Conservation (phyloP, 2,329 filamentous ascomycete genomes). For the Daldinia eschscholtzii region DNA sequence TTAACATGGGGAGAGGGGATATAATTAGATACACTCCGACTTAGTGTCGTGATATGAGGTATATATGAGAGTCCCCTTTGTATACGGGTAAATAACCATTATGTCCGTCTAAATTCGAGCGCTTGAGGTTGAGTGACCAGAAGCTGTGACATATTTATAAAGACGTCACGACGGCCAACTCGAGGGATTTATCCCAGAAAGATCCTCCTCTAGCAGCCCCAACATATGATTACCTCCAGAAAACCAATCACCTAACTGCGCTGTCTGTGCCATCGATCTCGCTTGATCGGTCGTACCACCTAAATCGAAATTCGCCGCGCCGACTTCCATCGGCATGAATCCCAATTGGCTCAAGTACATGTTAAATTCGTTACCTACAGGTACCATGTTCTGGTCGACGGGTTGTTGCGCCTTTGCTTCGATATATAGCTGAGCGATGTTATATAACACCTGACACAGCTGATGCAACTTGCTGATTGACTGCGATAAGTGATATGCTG, state of each 20-base stretch:
- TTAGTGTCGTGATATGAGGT: neutral
- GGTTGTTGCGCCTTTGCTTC: conserved; percentile 62
- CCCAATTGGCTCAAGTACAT: conserved; percentile 53
- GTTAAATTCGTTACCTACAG: conserved; percentile 52
- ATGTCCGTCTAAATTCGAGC: neutral
- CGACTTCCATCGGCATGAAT: conserved; percentile 51
- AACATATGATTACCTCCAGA: conserved; percentile 53
- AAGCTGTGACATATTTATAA: neutral
- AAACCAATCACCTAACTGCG: conserved; percentile 54
- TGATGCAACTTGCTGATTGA: conserved; percentile 67
- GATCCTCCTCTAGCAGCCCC: conserved; percentile 52
- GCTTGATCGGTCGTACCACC: conserved; percentile 28
- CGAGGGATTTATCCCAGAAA: conserved; percentile 50
- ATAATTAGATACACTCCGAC: neutral
- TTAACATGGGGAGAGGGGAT: neutral
- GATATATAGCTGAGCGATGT: conserved; percentile 69
- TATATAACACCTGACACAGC: conserved; percentile 70
- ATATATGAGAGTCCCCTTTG: neutral
- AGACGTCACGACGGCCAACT: conserved; percentile 41
- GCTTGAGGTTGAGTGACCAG: neutral
- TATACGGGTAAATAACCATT: neutral
- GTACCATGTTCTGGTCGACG: conserved; percentile 44
- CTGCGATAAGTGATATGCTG: conserved; percentile 60
- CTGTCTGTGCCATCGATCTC: conserved; percentile 46
- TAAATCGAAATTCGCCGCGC: conserved; percentile 32